Percentiles rank a stretch among this genome's conserved stretches.
These are phyloP conservation scores for bread wheat (Triticum aestivum) DNA, from an alignment of 176 grass and related monocot species.

Conservation along the genomic window DNA sequence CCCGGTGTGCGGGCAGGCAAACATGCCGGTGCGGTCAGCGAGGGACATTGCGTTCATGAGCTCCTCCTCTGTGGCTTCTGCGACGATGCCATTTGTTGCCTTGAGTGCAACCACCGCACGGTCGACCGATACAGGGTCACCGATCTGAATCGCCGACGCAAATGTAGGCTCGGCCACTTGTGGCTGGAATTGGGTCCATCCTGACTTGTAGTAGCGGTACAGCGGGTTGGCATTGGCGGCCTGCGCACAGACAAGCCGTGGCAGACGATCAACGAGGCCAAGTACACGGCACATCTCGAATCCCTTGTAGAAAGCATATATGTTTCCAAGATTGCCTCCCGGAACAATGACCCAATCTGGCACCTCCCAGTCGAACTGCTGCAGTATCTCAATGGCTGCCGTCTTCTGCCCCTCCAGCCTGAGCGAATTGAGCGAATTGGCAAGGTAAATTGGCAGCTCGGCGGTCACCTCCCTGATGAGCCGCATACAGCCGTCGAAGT, in stretches of 20 bases:
- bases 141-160: slow-evolving; percentile 84
- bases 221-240: slow-evolving; percentile 84
- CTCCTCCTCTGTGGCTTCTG: slow-evolving; percentile 89
- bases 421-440: slow-evolving; percentile 87
- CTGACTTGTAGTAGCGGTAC: slow-evolving; percentile 81
- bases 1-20: slow-evolving; percentile 91
- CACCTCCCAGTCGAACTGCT: slow-evolving; percentile 98
- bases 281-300: slow-evolving; percentile 93
- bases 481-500: slow-evolving; percentile 94
- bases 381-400: slow-evolving; percentile 87
- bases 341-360: slow-evolving; percentile 92
- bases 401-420: slow-evolving; percentile 93
- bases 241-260: slow-evolving; percentile 80
- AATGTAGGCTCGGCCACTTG: slow-evolving; percentile 66
- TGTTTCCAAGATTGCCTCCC: slow-evolving; percentile 87
- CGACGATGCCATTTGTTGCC: slow-evolving; percentile 74
- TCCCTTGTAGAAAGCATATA: slow-evolving; percentile 96
- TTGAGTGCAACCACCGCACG: slow-evolving; percentile 67
- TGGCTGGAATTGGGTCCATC: slow-evolving; percentile 70
- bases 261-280: slow-evolving; percentile 73
- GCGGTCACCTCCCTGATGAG: slow-evolving; percentile 94
- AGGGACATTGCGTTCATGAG: slow-evolving; percentile 97
- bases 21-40: slow-evolving; percentile 91
- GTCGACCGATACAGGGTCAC: slow-evolving; percentile 78
- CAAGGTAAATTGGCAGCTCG: slow-evolving; percentile 84